Percentiles rank a stretch among this genome's conserved stretches.
phyloP scores from a whole-genome alignment of 2,329 filamentous ascomycete genomes.

The Aspergillus alliaceus region DNA sequence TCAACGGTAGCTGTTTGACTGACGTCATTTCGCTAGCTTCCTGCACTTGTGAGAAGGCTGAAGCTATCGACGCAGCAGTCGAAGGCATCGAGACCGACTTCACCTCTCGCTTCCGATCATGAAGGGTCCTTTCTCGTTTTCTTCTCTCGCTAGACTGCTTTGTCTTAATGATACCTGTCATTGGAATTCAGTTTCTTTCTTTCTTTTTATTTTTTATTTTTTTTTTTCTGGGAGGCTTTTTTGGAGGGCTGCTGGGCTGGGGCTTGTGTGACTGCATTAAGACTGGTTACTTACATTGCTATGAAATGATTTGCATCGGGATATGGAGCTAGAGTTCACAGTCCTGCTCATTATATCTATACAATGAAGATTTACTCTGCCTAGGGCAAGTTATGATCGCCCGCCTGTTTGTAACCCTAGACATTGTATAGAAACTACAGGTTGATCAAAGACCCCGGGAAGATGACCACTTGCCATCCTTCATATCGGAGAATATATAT shows the following conservation, averaged over 20 bases:
- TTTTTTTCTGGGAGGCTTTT: not conserved
- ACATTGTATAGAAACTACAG: not conserved
- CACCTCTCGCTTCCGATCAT: conserved; percentile 59
- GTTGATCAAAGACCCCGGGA: not conserved
- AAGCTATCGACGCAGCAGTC: conserved; percentile 61
- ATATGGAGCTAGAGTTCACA: not conserved
- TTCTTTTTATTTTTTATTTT: too few species aligned
- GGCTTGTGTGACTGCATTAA: not conserved
- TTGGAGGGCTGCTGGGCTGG: conserved; percentile 16
- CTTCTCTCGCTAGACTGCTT: not conserved
- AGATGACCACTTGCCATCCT: too few species aligned
- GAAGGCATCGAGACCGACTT: conserved; percentile 75
- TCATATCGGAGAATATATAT: too few species aligned
- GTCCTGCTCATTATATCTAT: not conserved
- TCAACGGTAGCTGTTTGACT: conserved; percentile 8
- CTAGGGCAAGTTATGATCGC: not conserved
- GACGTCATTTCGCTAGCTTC: conserved; percentile 48
- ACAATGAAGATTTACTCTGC: not conserved
- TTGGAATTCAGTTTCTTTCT: not conserved
- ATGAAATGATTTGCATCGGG: not conserved
- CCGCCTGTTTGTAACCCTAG: not conserved
- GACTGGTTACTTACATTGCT: not conserved
- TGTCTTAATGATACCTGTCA: not conserved
- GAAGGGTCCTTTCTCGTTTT: not conserved
- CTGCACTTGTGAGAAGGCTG: conserved; percentile 80